Evolutionary conservation across 768 basidiomycete genomes (phyloP).

Genomic region (Rhizopogon roseolus): DNA sequence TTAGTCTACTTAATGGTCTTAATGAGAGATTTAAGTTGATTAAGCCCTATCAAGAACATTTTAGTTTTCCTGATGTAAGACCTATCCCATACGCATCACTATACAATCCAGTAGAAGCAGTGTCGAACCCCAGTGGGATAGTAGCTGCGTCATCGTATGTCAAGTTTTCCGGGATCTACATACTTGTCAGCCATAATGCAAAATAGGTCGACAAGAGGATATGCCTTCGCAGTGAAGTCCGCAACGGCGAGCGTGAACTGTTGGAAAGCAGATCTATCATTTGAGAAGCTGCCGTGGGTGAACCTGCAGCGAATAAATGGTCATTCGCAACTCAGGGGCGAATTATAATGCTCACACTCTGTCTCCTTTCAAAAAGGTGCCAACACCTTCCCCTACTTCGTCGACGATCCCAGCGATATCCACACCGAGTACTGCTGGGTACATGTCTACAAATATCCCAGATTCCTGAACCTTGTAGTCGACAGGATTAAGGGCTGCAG

Average conservation of each 20-base stretch:
- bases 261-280: slow-evolving; percentile 33
- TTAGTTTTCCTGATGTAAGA: too few species aligned
- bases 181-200: background rate
- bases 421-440: slow-evolving; percentile 30
- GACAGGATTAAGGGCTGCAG: slow-evolving; percentile 41
- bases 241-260: slow-evolving; percentile 31
- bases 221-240: slow-evolving; percentile 33
- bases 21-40: too few species aligned
- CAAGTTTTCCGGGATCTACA: slow-evolving; percentile 39
- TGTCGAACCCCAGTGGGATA: slow-evolving; percentile 42
- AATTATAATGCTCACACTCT: slow-evolving; percentile 26
- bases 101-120: slow-evolving; percentile 45
- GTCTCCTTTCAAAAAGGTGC: slow-evolving; percentile 32
- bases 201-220: background rate
- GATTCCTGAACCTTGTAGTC: slow-evolving; percentile 34
- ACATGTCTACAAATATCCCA: slow-evolving; percentile 28
- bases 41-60: too few species aligned
- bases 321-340: background rate
- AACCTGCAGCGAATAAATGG: slow-evolving; percentile 25
- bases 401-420: slow-evolving; percentile 36
- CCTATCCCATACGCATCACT: slow-evolving; percentile 31
- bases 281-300: slow-evolving; percentile 21
- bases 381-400: slow-evolving; percentile 33
- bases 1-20: too few species aligned
- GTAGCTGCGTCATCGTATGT: slow-evolving; percentile 42